Evolutionary conservation across 108 stramenopile genomes (phyloP).

Genomic region (Schizochytrium sp.): DNA sequence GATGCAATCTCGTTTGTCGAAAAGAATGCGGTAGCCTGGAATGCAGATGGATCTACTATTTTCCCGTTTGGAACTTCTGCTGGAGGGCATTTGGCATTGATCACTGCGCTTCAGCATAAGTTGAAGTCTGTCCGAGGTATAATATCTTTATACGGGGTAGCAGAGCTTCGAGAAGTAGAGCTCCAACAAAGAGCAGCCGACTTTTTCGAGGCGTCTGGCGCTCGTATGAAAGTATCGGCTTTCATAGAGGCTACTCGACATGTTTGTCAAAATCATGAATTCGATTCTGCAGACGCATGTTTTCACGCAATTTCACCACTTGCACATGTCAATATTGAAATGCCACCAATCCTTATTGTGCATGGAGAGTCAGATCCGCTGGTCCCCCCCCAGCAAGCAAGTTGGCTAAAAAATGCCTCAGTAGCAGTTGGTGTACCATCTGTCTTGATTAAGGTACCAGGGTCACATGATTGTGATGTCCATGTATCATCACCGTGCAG

Average conservation of each 20-base stretch:
- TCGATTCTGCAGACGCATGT: conserved; percentile 13
- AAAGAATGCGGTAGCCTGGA: background rate
- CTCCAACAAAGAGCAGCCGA: background rate
- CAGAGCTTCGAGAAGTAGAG: background rate
- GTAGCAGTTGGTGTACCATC: background rate
- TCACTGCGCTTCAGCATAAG: background rate
- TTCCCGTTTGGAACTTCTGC: conserved; percentile 32
- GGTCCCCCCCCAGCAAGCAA: background rate
- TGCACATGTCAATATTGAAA: background rate
- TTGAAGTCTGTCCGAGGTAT: background rate
- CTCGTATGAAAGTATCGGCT: background rate
- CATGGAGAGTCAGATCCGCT: conserved; percentile 29
- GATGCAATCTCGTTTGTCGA: conserved; percentile 22
- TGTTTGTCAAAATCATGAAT: background rate
- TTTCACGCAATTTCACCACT: conserved; percentile 47
- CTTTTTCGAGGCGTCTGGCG: background rate
- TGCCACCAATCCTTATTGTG: conserved; percentile 10
- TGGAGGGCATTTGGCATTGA: conserved; percentile 21
- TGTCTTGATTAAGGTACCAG: conserved; percentile 8
- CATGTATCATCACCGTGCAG: conserved; percentile 40
- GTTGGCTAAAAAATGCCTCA: background rate
- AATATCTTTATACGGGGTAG: conserved; percentile 28
- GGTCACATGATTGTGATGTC: conserved; percentile 36
- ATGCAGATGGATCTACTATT: conserved; percentile 11
- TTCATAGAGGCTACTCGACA: conserved; percentile 37